Base-by-base conservation (phyloP, 768 basidiomycete species). In the Phlebiopsis flavidoalba region DNA sequence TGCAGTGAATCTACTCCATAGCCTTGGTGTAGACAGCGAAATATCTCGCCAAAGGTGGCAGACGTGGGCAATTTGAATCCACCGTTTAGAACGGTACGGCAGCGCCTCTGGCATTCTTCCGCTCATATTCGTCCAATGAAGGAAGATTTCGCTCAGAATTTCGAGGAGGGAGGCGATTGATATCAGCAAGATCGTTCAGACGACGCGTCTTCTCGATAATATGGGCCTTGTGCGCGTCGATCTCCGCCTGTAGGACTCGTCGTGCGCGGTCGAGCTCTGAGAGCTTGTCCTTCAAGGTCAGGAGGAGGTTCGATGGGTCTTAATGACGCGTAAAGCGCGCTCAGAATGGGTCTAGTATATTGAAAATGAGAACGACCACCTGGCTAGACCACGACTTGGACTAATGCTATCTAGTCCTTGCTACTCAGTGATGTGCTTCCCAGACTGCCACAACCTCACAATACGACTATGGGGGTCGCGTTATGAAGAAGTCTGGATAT, bases 41-140 rank as follows among this genome's bases (percentile, higher is more conserved):
- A 62, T 57, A 26, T 48, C 51, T 35, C 61, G 37, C 57, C 57
- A 62, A 26, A 59, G 58, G 47, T 59, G 58, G 17, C 51, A 62
- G 3, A 62, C 61, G 46, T 59, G 61, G 6, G 61, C 50, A 43
- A 59, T 24, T 21, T 22, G 52, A 1, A 58, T 43, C 61, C 61
- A 62, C 8, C 21, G 1, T n/a, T 58, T 49, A 31, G 26, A 6
- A 31, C 26, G 26, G 11, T 24, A 19, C 33, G 35, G 3, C 40
- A 43, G 40, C 26, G 26, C 26, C 26, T 6, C 26, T 31, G 26
- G 26, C 26, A 43, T 43, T 10, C 40, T 43, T 43, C 26, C 26
- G 40, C 12, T 43, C 40, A 17, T 17, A 8, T 43, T 17, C 12
- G 17, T 10, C 40, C 40, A 43, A 43, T 12, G 12, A 10, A 12